These are phyloP conservation scores for Lecanoromycetidae sp. DNA, from an alignment of 2,329 filamentous ascomycete genomes.

Conservation along the genomic window DNA sequence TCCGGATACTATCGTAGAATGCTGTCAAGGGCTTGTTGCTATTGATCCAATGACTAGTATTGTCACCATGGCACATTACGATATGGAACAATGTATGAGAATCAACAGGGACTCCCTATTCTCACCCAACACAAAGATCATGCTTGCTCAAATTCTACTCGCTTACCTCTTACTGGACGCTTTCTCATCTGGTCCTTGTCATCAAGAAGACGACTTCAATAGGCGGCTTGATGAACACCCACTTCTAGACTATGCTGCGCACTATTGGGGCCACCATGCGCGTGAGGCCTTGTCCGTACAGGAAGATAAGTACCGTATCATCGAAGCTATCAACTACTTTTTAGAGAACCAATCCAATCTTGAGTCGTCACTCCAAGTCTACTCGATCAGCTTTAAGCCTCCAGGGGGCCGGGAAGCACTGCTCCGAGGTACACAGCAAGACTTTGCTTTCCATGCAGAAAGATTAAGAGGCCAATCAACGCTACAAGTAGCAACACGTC, in stretches of 20 bases:
- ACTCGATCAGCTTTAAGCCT: neutral
- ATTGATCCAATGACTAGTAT: neutral
- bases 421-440: neutral
- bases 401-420: neutral
- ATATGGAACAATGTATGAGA: neutral
- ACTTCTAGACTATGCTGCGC: conserved; percentile 7
- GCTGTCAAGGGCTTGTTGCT: neutral
- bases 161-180: neutral
- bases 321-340: neutral
- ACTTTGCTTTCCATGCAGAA: neutral
- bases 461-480: neutral
- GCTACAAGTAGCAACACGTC: neutral
- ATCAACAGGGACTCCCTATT: neutral
- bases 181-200: neutral
- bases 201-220: neutral
- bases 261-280: conserved; percentile 3
- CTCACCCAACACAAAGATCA: neutral
- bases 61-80: neutral
- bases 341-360: neutral
- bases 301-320: neutral
- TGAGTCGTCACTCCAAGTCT: neutral
- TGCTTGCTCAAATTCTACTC: neutral
- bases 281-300: neutral
- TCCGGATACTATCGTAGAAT: neutral
- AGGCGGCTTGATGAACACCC: neutral